Evolutionary conservation across 495 filamentous ascomycete species (phyloP).

Genomic region (Echria macrotheca): DNA sequence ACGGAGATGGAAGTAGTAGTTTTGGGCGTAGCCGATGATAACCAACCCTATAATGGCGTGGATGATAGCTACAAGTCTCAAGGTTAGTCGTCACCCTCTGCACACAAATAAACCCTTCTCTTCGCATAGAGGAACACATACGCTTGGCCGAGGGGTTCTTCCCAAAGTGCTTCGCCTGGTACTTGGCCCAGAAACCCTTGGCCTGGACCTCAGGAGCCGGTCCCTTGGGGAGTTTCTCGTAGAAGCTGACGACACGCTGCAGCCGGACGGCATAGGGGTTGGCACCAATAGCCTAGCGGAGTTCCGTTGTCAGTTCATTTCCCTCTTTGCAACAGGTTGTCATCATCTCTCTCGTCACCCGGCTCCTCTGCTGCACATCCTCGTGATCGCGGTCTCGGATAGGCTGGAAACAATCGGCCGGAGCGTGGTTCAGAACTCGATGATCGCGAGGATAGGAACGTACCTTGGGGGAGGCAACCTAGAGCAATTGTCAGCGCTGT

Average conservation of each 20-base stretch:
- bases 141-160: constrained; percentile 82
- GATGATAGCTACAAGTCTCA: constrained; percentile 59
- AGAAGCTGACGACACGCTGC: constrained; percentile 95
- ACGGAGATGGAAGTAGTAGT: constrained; percentile 99
- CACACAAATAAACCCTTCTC: too few relatives aligned
- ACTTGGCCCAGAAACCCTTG: constrained; percentile 75
- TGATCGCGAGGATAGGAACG: too few relatives aligned
- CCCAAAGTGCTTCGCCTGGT: constrained; percentile 92
- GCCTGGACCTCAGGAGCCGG: constrained; percentile 72
- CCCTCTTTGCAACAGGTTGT: too few relatives aligned
- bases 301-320: too few relatives aligned
- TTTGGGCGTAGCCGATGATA: constrained; percentile 81
- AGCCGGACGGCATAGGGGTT: constrained; percentile 92
- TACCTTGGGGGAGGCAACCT: constrained; percentile 88
- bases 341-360: too few relatives aligned
- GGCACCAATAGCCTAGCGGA: constrained; percentile 89
- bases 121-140: constrained; percentile 55
- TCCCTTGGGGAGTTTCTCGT: constrained; percentile 92
- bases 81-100: too few relatives aligned
- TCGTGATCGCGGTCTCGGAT: too few relatives aligned
- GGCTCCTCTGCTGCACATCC: too few relatives aligned
- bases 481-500: constrained; percentile 20
- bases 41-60: constrained; percentile 76
- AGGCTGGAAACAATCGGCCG: too few relatives aligned
- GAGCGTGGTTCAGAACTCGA: too few relatives aligned